phyloP scores from a whole-genome alignment of 768 basidiomycete genomes.

The Terana coerulea region DNA sequence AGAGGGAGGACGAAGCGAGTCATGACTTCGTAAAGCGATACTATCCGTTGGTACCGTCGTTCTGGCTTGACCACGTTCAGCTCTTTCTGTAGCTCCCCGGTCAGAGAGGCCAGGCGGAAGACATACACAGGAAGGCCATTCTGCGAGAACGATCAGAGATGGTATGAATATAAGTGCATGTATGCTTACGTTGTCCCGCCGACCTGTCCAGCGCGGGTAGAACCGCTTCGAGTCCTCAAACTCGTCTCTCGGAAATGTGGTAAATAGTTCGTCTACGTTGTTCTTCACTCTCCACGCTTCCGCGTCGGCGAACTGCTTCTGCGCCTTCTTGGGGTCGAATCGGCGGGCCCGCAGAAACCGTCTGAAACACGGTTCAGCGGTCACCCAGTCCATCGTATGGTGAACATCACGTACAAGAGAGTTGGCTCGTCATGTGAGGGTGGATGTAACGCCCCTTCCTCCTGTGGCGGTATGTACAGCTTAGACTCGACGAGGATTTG shows the following conservation, averaged over 20 bases:
- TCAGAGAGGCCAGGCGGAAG: constrained; percentile 65
- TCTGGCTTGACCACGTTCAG: constrained; percentile 49
- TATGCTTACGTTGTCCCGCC: constrained; percentile 60
- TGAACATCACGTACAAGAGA: constrained; percentile 46
- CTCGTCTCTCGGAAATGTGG: constrained; percentile 54
- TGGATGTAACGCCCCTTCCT: neutral
- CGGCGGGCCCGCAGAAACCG: constrained; percentile 81
- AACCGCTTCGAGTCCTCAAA: constrained; percentile 56
- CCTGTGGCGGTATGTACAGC: constrained; percentile 45
- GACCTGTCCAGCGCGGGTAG: constrained; percentile 81
- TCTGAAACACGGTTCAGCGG: constrained; percentile 36
- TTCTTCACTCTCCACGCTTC: constrained; percentile 67
- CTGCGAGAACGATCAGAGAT: constrained; percentile 28
- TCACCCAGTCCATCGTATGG: neutral
- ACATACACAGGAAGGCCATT: constrained; percentile 71
- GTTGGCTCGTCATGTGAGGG: constrained; percentile 62
- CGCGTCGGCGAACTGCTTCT: constrained; percentile 65
- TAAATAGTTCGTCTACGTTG: constrained; percentile 60
- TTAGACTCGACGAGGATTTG: constrained; percentile 41
- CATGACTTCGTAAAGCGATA: constrained; percentile 68
- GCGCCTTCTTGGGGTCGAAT: constrained; percentile 58
- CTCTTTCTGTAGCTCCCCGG: constrained; percentile 51
- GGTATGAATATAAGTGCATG: neutral
- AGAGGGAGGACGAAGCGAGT: constrained; percentile 58
- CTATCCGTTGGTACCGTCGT: constrained; percentile 63